phyloP scores from a whole-genome alignment of 2,329 filamentous ascomycete species.

The Penicillium sp. region DNA sequence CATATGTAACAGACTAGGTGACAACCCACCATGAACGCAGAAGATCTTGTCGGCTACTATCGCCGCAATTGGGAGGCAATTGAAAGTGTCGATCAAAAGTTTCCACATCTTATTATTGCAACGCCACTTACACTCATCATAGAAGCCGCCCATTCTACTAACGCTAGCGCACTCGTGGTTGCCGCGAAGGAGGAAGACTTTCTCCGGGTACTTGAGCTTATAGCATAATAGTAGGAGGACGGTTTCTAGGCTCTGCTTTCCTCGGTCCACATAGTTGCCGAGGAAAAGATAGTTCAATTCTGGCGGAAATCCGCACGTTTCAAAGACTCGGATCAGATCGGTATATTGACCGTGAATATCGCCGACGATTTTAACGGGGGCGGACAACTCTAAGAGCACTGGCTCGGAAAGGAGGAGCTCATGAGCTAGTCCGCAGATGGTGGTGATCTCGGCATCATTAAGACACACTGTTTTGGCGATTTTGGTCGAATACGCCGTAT shows the following conservation, averaged over 20 bases:
- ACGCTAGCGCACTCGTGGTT: constrained; percentile 98
- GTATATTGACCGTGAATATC: constrained; percentile 97
- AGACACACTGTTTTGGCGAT: constrained; percentile 96
- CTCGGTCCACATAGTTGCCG: constrained; percentile 93
- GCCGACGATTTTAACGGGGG: constrained; percentile 95
- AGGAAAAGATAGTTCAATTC: constrained; percentile 89
- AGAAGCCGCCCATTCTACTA: constrained; percentile 92
- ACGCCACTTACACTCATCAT: constrained; percentile 94
- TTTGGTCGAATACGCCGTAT: constrained; percentile 93
- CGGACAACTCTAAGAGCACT: constrained; percentile 83
- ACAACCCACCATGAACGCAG: constrained; percentile 94
- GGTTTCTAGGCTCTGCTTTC: constrained; percentile 92
- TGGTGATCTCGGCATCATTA: constrained; percentile 95
- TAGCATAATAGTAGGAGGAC: constrained; percentile 91
- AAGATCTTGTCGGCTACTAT: constrained; percentile 98
- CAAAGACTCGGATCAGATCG: constrained; percentile 92
- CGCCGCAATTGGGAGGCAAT: constrained; percentile 86
- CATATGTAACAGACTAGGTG: constrained; percentile 90
- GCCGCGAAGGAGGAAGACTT: constrained; percentile 90
- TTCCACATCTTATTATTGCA: constrained; percentile 99
- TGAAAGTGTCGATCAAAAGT: constrained; percentile 95
- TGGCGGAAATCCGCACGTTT: constrained; percentile 96
- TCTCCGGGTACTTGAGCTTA: constrained; percentile 95
- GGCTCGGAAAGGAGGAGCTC: constrained; percentile 91
- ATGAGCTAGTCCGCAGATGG: constrained; percentile 83